A percentile compares a stretch with the other conserved stretches of the same genome.
These are phyloP conservation scores for Cladosporium sp. DNA, from an alignment of 2,329 filamentous ascomycete genomes.

Conservation along the genomic window DNA sequence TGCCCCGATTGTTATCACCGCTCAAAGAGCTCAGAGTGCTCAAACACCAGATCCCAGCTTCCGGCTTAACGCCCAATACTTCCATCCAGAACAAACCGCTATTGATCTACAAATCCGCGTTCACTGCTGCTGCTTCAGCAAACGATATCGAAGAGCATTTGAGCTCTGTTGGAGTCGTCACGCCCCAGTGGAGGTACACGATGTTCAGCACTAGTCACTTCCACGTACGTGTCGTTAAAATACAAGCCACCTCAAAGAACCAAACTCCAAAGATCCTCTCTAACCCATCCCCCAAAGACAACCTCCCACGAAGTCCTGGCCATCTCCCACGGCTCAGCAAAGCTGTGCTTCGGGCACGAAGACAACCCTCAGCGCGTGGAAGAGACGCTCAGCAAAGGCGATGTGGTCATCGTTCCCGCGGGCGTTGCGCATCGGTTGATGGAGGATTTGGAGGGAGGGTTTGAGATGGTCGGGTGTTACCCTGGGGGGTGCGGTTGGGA, in stretches of 20 bases:
- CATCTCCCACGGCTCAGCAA: slow-evolving; percentile 54
- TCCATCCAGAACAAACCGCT: slow-evolving; percentile 59
- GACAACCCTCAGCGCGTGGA: slow-evolving; percentile 55
- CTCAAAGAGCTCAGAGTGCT: slow-evolving; percentile 52
- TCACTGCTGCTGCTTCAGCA: slow-evolving; percentile 41
- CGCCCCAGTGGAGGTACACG: slow-evolving; percentile 62
- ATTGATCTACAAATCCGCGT: slow-evolving; percentile 60
- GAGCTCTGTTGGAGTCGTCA: slow-evolving; percentile 48
- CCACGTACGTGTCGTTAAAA: slow-evolving; percentile 50
- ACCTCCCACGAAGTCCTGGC: slow-evolving; percentile 63
- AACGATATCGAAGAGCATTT: slow-evolving; percentile 55
- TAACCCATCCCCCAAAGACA: not conserved
- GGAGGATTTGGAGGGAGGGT: slow-evolving; percentile 50
- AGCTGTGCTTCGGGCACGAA: slow-evolving; percentile 63
- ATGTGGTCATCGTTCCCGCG: slow-evolving; percentile 61
- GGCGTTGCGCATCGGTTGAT: slow-evolving; percentile 61
- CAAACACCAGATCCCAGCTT: slow-evolving; percentile 54
- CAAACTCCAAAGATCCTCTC: too few species aligned
- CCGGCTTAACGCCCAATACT: slow-evolving; percentile 58
- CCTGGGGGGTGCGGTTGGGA: slow-evolving; percentile 57
- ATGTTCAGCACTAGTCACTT: slow-evolving; percentile 66
- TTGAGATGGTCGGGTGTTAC: slow-evolving; percentile 66
- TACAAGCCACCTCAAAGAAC: too few species aligned
- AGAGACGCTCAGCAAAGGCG: slow-evolving; percentile 51
- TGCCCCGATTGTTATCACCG: slow-evolving; percentile 33